A percentile compares a stretch with the other conserved stretches of the same genome.
Conservation (phyloP, 1,284 basidiomycete species). For the Fistulina hepatica region DNA sequence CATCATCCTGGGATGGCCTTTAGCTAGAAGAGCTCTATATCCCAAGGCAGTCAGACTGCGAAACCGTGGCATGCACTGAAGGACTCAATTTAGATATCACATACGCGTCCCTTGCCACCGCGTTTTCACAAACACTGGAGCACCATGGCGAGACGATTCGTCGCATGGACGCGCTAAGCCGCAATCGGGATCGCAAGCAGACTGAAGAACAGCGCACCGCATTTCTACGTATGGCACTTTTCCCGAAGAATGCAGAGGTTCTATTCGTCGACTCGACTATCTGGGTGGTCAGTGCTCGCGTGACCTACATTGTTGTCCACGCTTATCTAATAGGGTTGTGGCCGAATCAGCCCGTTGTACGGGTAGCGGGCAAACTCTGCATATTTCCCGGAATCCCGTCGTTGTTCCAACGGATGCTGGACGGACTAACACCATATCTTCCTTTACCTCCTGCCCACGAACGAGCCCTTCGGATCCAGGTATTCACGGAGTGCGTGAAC, state of each 20-base stretch:
- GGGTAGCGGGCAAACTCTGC: slow-evolving; percentile 76
- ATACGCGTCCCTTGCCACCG: slow-evolving; percentile 76
- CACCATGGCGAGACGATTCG: slow-evolving; percentile 75
- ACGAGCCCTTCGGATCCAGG: slow-evolving; percentile 65
- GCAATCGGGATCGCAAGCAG: slow-evolving; percentile 39
- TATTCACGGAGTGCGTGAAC: slow-evolving; percentile 60
- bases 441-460: slow-evolving; percentile 62
- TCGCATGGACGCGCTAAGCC: slow-evolving; percentile 65
- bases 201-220: slow-evolving; percentile 64
- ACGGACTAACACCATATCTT: slow-evolving; percentile 60
- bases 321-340: not conserved
- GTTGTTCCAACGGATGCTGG: slow-evolving; percentile 74
- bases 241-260: slow-evolving; percentile 67
- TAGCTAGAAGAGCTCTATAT: no score
- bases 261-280: slow-evolving; percentile 64
- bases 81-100: slow-evolving; percentile 69
- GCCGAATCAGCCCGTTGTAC: slow-evolving; percentile 61
- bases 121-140: slow-evolving; percentile 66
- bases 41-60: no score
- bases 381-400: slow-evolving; percentile 86
- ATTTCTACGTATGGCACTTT: slow-evolving; percentile 74
- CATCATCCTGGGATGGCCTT: no score
- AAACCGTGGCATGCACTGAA: no score
- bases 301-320: slow-evolving; percentile 2
- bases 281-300: slow-evolving; percentile 60